Conservation (phyloP, 2,329 filamentous ascomycete species). For the Zasmidium citrigriseum region DNA sequence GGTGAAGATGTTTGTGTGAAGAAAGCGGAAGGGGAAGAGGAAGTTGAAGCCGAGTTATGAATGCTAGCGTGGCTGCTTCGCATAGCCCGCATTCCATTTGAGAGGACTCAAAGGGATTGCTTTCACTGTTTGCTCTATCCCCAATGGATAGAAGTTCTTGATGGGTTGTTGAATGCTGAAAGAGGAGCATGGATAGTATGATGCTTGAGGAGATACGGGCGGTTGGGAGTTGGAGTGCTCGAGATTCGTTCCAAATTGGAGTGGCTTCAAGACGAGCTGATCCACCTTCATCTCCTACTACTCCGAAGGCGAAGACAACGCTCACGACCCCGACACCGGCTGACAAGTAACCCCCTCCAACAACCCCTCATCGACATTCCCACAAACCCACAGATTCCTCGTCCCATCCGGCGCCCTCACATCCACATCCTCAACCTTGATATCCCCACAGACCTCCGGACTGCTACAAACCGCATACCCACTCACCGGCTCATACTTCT, state of each 20-base stretch:
- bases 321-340: no score
- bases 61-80: not conserved
- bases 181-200: no score
- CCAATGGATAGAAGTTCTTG: no score
- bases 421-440: conserved; percentile 38
- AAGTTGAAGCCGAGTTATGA: not conserved
- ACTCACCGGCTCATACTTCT: conserved; percentile 43
- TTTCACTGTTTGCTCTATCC: no score
- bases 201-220: no score
- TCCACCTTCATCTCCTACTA: no score
- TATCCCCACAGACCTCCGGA: conserved; percentile 51
- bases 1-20: not conserved
- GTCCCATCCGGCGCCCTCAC: conserved; percentile 29
- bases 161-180: no score
- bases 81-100: not conserved
- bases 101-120: not conserved
- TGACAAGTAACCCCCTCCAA: conserved; percentile 33
- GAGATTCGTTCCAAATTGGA: no score
- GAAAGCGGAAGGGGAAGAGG: not conserved
- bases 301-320: no score
- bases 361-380: conserved; percentile 31
- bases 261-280: no score
- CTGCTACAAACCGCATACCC: conserved; percentile 49
- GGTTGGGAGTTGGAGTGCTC: no score
- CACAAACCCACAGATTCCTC: conserved; percentile 33